These are phyloP conservation scores for Betula pendula DNA, from an alignment of 306 rosid genomes.

Conservation along the genomic window DNA sequence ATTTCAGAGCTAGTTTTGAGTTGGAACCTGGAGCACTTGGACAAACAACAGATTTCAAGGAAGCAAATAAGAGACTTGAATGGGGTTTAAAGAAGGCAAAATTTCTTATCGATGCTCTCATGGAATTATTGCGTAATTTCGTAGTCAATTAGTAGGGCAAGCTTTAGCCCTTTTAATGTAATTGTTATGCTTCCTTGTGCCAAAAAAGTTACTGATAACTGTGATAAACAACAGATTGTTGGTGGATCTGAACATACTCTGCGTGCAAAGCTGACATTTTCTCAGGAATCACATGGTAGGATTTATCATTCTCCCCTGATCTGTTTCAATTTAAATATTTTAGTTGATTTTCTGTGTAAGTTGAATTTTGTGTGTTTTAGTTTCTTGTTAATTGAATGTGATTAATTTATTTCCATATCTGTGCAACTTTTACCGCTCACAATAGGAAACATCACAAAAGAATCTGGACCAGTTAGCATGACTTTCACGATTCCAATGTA, in stretches of 20 bases:
- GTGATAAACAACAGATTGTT: constrained; percentile 52
- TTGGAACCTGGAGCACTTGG: constrained; percentile 75
- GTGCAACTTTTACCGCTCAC: constrained; percentile 26
- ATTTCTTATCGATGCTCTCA: constrained; percentile 29
- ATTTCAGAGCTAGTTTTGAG: constrained; percentile 77
- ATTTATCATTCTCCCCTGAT: neutral
- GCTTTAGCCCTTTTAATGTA: neutral
- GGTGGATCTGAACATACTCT: constrained; percentile 83
- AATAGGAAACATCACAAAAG: constrained; percentile 73
- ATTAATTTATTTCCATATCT: constrained; percentile 16
- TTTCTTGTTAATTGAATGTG: constrained; percentile 11
- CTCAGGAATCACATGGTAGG: constrained; percentile 68
- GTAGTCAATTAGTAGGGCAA: constrained; percentile 9
- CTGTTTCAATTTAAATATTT: constrained; percentile 7
- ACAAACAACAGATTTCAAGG: constrained; percentile 78
- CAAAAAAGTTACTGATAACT: constrained; percentile 37
- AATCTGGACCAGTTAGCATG: constrained; percentile 89
- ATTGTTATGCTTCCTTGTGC: constrained; percentile 3
- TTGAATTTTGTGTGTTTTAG: neutral
- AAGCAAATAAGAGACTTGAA: constrained; percentile 72
- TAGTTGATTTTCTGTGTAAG: constrained; percentile 16
- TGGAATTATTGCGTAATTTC: neutral
- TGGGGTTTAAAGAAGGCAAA: constrained; percentile 76
- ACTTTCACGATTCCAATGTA: constrained; percentile 87
- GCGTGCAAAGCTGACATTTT: constrained; percentile 76